phyloP scores from a whole-genome alignment of 2,329 filamentous ascomycete genomes.

The Fusarium sambucinum region DNA sequence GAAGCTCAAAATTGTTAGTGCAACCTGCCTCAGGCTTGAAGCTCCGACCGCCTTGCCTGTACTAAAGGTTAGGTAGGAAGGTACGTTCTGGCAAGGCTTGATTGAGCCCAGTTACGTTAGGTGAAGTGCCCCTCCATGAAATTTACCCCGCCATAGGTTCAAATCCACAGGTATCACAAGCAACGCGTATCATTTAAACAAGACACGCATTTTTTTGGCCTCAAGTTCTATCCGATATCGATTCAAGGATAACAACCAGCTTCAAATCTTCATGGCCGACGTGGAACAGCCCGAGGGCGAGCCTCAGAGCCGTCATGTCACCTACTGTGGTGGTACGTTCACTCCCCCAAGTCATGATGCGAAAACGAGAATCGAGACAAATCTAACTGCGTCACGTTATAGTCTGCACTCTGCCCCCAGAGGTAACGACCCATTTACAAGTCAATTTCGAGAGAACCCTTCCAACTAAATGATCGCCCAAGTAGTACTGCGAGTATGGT shows the following conservation, averaged over 20 bases:
- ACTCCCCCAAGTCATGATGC: slow-evolving; percentile 2
- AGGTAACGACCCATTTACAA: slow-evolving; percentile 60
- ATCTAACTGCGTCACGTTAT: slow-evolving; percentile 28
- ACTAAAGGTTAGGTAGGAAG: not conserved
- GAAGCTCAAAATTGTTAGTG: slow-evolving; percentile 20
- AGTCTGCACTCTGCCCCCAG: slow-evolving; percentile 75
- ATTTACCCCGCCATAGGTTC: slow-evolving; percentile 54
- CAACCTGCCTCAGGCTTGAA: slow-evolving; percentile 34
- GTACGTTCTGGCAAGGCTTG: slow-evolving; percentile 12
- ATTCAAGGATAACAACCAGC: slow-evolving; percentile 4
- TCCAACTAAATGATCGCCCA: slow-evolving; percentile 45
- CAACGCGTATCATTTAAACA: slow-evolving; percentile 49
- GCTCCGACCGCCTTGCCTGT: slow-evolving; percentile 4
- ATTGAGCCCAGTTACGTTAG: slow-evolving; percentile 2
- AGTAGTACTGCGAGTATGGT: slow-evolving; percentile 98
- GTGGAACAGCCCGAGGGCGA: slow-evolving; percentile 63
- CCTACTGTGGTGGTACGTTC: slow-evolving; percentile 70
- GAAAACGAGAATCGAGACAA: slow-evolving; percentile 29
- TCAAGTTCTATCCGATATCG: slow-evolving; percentile 8
- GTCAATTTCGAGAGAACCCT: slow-evolving; percentile 12
- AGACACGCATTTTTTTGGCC: slow-evolving; percentile 37
- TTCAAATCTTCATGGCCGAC: slow-evolving; percentile 63
- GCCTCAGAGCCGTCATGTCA: slow-evolving; percentile 64
- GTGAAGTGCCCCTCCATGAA: slow-evolving; percentile 48
- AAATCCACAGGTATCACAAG: slow-evolving; percentile 33